Conservation (phyloP, 2,329 filamentous ascomycete genomes). For the Sporothrix euskadiensis region DNA sequence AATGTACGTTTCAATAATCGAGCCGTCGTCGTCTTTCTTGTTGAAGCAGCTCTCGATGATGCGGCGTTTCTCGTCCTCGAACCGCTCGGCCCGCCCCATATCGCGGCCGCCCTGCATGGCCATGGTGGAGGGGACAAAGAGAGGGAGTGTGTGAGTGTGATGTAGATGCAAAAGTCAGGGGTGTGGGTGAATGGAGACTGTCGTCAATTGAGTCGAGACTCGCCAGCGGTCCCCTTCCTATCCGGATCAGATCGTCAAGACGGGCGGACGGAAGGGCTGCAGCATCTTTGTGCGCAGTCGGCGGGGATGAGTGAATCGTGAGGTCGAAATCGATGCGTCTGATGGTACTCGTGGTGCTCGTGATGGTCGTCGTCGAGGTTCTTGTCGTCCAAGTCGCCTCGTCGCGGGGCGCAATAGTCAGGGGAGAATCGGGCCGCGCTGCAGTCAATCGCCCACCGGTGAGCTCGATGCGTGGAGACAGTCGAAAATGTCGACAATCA, state of each 20-base stretch:
- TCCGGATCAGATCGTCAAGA: slow-evolving; percentile 22
- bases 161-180: background rate
- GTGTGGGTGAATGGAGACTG: background rate
- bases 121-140: slow-evolving; percentile 33
- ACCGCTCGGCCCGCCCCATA: slow-evolving; percentile 68
- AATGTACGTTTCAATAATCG: slow-evolving; percentile 91
- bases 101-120: slow-evolving; percentile 42
- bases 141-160: background rate
- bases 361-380: background rate
- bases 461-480: background rate
- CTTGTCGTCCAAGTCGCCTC: background rate
- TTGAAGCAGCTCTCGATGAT: slow-evolving; percentile 94
- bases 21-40: slow-evolving; percentile 84
- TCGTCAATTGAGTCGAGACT: background rate
- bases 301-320: background rate
- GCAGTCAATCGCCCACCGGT: slow-evolving; percentile 6
- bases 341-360: background rate
- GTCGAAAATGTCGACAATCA: background rate
- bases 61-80: slow-evolving; percentile 93
- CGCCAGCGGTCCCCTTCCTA: slow-evolving; percentile 13
- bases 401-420: slow-evolving; percentile 7
- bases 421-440: background rate
- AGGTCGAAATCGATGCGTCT: background rate
- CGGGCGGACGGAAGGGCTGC: slow-evolving; percentile 21
- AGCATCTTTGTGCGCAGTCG: slow-evolving; percentile 21